Base-by-base conservation (phyloP, 306 rosid genomes). In the Cyclanthera cordifolia region DNA sequence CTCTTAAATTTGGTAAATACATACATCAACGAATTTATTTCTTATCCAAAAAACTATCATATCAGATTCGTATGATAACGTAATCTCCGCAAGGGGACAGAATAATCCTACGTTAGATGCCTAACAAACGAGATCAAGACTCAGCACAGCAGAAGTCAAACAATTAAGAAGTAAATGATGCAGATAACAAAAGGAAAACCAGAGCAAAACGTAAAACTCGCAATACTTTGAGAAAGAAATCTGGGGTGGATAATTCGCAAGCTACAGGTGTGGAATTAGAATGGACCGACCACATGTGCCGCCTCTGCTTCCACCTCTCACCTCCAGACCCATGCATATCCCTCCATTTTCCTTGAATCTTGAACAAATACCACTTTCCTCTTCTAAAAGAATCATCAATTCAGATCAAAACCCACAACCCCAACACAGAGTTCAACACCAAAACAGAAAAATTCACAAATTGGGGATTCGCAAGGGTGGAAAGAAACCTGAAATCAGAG, bases 251-350 rank as follows among this genome's bases (percentile, higher is more conserved):
- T 75, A 88, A 85, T 79, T 78, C 86, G 85, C 76, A 58, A 79
- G 78, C 95, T 89, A 86, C 94, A 88, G 88, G 76, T 80, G 89
- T 82, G 84, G 90, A 87, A 90, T 78, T 81, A 70, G 88, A 63
- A 83, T 80, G 88, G 88, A 88, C 94, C 79, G 94, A 90, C 99
- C 95, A 93, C 99, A 93, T 93, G 95, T 93, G 99, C 99, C 88
- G 89, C 72, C 80, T 86, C 82, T 80, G 85, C 84, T 80, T 89
- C 86, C 88, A 82, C 78, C 85, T 68, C 84, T 92, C 95, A 92
- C 85, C 83, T 79, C 83, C 83, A 77, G 69, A 84, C 85, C 95
- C 98, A 89, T 84, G 95, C 94, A 93, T 86, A 85, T 78, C 90
- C 96, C 86, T 77, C 89, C 98, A 92, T 89, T 82, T 59, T 78